phyloP scores from a whole-genome alignment of 2,329 filamentous ascomycete species.

The Chrysoporthe puriensis region DNA sequence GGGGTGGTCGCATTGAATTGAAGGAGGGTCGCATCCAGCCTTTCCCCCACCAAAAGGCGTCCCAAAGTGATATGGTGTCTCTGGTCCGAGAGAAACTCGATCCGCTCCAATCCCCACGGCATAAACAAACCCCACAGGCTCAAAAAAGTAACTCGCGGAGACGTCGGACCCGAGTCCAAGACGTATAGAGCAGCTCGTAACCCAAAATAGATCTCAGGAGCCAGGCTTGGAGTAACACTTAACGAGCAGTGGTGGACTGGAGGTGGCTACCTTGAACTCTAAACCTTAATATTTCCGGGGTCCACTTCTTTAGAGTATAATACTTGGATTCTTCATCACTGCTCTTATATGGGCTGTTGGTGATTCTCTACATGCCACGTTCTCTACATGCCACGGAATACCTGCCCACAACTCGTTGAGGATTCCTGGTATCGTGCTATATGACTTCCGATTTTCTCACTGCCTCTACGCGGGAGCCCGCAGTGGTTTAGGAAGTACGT shows the following conservation, averaged over 20 bases:
- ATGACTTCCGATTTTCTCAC: background rate
- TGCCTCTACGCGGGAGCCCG: background rate
- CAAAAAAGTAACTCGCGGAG: background rate
- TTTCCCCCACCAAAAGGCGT: no score
- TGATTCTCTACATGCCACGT: background rate
- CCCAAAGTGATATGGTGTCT: no score
- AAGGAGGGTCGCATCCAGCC: no score
- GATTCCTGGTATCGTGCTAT: background rate
- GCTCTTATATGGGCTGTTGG: no score
- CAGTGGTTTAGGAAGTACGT: background rate
- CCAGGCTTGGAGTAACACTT: background rate
- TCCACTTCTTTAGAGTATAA: no score
- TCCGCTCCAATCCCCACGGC: background rate
- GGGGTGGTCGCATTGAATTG: no score
- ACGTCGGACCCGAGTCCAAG: background rate
- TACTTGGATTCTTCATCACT: background rate
- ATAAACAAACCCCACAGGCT: background rate
- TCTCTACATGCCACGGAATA: background rate
- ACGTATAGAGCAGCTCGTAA: background rate
- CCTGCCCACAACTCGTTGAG: background rate
- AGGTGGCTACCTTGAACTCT: no score
- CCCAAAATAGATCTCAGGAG: background rate
- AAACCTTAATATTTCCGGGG: no score
- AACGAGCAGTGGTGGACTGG: background rate
- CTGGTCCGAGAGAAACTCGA: no score